Base-by-base conservation (phyloP, 2,329 filamentous ascomycete species). In the Trichoderma sp. region DNA sequence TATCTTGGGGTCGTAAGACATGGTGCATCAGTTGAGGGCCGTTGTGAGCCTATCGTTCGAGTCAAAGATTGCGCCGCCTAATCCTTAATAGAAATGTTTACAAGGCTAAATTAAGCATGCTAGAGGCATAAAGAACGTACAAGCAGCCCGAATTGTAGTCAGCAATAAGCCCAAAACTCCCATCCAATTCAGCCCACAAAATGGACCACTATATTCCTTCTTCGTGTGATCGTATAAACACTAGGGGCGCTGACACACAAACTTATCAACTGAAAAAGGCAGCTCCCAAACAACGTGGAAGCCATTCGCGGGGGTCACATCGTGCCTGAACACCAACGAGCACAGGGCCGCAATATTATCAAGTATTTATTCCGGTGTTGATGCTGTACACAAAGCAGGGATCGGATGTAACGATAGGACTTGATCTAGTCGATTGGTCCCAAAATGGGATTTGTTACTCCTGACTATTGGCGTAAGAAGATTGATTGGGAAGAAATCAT, bases 251-350 rank as follows among this genome's bases (percentile, higher is more conserved):
- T 32, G 37, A 46, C 8, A 46, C 8, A 46, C 28, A 46, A 14
- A 14, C 3, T 18, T 2, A 30, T 14, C 24, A 28, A 21, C 58
- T 32, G 10, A 24, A 60, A 60, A 26, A 49, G 58, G 58, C 58
- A 60, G 39, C 24, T 60, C 58, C 21, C 28, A 60, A 21, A 59
- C 37, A 46, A 30, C 58, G 37, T 59, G 58, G 58, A 59, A 59
- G 49, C 18, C 24, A 4, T n/a, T 46, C 11, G 58, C 58, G 58
- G 58, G 37, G 58, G 58, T 60, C 43, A 39, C 39, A 60, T 60
- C 37, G 18, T 10, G n/a, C 4, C 24, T 21, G 10, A 24, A 24
- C 43, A 14, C 46, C 46, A 49, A 24, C 10, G n/a, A 49, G 7
- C 1, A 46, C 8, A 49, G 37, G 21, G 21, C 26, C 8, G 18